phyloP scores from a whole-genome alignment of 2,329 filamentous ascomycete genomes.

The Dactylonectria estremocensis region DNA sequence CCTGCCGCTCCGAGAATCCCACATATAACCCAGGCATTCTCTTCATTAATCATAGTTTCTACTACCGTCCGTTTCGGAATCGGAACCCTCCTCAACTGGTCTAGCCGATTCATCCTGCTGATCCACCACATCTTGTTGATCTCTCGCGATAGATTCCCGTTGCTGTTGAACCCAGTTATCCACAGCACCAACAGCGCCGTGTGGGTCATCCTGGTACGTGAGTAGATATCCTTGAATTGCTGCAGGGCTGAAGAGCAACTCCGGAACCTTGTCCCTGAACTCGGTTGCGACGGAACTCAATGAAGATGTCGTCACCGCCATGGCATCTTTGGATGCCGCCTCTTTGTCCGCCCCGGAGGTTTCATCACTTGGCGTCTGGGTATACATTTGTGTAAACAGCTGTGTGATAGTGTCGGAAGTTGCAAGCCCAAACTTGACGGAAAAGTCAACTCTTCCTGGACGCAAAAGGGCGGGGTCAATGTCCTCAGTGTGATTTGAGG shows the following conservation, averaged over 20 bases:
- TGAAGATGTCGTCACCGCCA: background rate
- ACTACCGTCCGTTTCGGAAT: background rate
- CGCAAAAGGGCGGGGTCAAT: conserved; percentile 17
- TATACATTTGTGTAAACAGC: conserved; percentile 33
- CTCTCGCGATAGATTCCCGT: background rate
- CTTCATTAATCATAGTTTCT: background rate
- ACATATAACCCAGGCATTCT: background rate
- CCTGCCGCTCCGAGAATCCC: background rate
- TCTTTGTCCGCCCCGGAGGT: background rate
- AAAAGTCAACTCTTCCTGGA: conserved; percentile 29
- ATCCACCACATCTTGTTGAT: background rate
- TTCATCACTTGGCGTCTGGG: background rate
- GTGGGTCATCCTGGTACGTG: conserved; percentile 29
- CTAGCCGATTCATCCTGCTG: background rate
- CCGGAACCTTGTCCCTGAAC: conserved; percentile 30
- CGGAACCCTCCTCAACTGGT: background rate
- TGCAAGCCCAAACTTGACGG: conserved; percentile 29
- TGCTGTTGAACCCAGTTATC: conserved; percentile 31
- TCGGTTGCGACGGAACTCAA: conserved; percentile 21
- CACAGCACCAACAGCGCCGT: conserved; percentile 23
- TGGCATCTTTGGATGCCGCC: background rate
- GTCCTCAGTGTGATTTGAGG: conserved; percentile 67
- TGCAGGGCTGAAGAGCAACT: conserved; percentile 35
- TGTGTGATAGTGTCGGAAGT: conserved; percentile 17
- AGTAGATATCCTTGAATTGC: conserved; percentile 40